Evolutionary conservation across 139 green algal species (phyloP).

Genomic region (Micractinium sp.): DNA sequence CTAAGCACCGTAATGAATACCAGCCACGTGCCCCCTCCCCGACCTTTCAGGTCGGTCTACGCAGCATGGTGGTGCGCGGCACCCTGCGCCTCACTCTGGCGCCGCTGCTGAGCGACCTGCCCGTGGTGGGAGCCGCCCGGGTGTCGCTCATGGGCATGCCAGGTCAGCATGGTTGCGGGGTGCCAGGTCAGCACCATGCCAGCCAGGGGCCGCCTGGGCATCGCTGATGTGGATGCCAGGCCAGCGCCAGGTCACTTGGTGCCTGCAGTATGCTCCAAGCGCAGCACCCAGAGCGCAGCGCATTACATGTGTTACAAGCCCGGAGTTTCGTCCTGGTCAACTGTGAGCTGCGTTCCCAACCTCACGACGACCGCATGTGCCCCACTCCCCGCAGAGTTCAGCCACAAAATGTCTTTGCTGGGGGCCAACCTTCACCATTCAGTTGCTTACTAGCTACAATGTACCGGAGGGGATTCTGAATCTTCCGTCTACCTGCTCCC

Average conservation of each 20-base stretch:
- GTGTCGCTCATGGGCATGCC: constrained; percentile 3
- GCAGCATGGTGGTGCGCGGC: constrained; percentile 9
- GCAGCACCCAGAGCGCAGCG: not conserved
- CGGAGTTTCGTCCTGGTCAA: too few species aligned
- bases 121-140: constrained; percentile 12
- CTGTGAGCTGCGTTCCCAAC: not conserved
- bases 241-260: not conserved
- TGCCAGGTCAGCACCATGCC: not conserved
- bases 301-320: not conserved
- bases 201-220: not conserved
- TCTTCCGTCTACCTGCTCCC: too few species aligned
- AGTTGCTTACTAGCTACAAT: not conserved
- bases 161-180: not conserved
- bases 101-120: constrained; percentile 10
- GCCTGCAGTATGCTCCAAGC: not conserved
- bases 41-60: not conserved
- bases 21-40: not conserved
- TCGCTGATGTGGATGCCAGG: not conserved
- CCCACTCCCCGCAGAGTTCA: constrained; percentile 1
- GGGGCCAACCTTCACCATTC: not conserved
- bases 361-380: not conserved
- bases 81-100: constrained; percentile 23
- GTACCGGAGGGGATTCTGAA: too few species aligned
- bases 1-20: too few species aligned
- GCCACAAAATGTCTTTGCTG: not conserved